Evolutionary conservation across 2,329 filamentous ascomycete species (phyloP), one percentile per base, ranked within the genome.

Genomic region (Aspergillus sp.): DNA sequence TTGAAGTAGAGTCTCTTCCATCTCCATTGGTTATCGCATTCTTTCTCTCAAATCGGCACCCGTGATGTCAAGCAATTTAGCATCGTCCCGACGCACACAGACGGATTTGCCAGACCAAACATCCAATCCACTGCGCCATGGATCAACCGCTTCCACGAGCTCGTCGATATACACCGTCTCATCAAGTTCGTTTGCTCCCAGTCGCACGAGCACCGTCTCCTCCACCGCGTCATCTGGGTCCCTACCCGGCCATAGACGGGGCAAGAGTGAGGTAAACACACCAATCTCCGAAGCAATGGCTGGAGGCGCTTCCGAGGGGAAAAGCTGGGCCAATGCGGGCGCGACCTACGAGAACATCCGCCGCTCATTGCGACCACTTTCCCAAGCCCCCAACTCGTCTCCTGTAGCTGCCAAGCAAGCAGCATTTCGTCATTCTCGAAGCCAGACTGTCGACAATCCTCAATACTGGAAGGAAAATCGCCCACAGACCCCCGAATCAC

Each of bases 301-400:
- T 5, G 65, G 63, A 55, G 66, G 66, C n/a, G 58, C 66, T 17
- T 57, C 64, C 12, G 70, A 70, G 25, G 54, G 50, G 53, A 63
- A 62, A 51, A 64, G 30, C 43, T 66, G 62, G 62, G 54, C 72
- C 38, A 84, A 78, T 63, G 81, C 86, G n/a, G 86, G 87, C 36
- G 87, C 85, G 67, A 82, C 89, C 63, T 93, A 92, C 72, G 87
- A 85, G 66, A 89, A 84, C 66, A 85, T 90, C 62, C 89, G 92
- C 56, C 89, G 91, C 70, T 92, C 91, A 21, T 80, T 96, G 62
- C 87, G 91, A 52, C 90, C 90, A 23, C 82, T 92, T 6, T 86
- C 89, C 3, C 89, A 91, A 71, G 81, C 85, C 1, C 89, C 90
- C 3, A 84, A 81, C 57, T 65, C 79, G 13, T 74, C 79, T 48